Conservation (phyloP, 495 filamentous ascomycete genomes). For the Sordaria brevicollis region DNA sequence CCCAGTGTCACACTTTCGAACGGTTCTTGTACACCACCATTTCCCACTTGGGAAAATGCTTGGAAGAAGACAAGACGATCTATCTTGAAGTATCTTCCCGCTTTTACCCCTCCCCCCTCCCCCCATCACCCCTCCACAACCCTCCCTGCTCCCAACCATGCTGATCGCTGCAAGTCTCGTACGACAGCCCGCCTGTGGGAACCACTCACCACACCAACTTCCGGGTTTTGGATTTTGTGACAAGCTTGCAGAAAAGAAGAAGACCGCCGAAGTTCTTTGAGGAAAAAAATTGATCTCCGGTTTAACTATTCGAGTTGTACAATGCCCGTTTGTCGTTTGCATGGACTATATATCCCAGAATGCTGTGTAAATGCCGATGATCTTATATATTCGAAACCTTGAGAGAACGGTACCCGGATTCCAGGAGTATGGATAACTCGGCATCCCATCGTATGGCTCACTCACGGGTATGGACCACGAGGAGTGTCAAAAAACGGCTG, state of each 20-base stretch:
- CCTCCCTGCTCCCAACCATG: not conserved
- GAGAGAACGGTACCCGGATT: not conserved
- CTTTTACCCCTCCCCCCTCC: too few species aligned
- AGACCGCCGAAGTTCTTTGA: not conserved
- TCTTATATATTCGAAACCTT: not conserved
- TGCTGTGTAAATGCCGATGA: not conserved
- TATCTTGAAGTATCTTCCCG: not conserved
- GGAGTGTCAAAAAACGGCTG: not conserved
- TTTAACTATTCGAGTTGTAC: not conserved
- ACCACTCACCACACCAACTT: not conserved
- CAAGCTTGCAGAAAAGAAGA: not conserved
- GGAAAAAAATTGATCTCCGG: too few species aligned
- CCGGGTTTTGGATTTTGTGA: not conserved
- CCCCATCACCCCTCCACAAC: too few species aligned
- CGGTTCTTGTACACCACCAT: not conserved
- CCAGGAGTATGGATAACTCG: not conserved
- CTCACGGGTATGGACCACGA: not conserved
- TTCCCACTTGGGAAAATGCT: not conserved
- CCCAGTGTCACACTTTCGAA: not conserved
- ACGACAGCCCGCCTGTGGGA: conserved; percentile 2
- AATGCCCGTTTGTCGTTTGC: not conserved
- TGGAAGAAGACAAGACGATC: too few species aligned
- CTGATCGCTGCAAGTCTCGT: conserved; percentile 15
- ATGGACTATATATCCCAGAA: not conserved
- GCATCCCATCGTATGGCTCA: not conserved